Conservation (phyloP, 78 protist genomes). For the Tieghemostelium lacteum region DNA sequence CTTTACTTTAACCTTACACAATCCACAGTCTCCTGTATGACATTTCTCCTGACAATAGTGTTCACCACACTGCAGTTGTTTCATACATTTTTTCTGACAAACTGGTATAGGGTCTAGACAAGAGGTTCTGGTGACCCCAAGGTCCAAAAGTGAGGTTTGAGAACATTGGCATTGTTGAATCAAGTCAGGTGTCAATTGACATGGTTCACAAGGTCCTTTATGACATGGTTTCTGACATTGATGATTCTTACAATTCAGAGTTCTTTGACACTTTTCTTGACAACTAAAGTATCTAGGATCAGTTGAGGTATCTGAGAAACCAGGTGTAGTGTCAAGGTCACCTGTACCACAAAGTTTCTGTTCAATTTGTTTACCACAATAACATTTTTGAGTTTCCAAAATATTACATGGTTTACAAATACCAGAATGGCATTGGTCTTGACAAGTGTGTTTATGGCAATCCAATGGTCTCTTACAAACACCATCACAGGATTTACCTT, state of each 20-base stretch:
- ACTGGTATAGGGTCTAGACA: constrained; percentile 78
- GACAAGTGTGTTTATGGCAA: constrained; percentile 79
- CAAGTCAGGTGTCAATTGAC: constrained; percentile 28
- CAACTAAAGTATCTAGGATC: constrained; percentile 41
- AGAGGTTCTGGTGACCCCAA: constrained; percentile 1
- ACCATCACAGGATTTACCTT: constrained; percentile 35
- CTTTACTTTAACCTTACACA: constrained; percentile 55
- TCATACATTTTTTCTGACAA: constrained; percentile 59
- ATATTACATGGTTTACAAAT: constrained; percentile 69
- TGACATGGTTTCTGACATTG: constrained; percentile 56
- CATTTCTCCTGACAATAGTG: constrained; percentile 73
- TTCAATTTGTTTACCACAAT: constrained; percentile 55
- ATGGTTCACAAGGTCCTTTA: constrained; percentile 74
- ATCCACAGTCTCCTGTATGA: constrained; percentile 74
- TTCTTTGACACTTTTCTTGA: constrained; percentile 17
- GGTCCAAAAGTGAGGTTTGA: background rate
- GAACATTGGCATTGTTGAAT: constrained; percentile 24
- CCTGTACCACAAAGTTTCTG: constrained; percentile 63
- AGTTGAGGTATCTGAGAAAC: background rate
- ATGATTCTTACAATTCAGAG: constrained; percentile 54
- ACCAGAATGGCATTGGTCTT: constrained; percentile 66
- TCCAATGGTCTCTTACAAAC: constrained; percentile 30
- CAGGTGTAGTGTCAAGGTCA: background rate
- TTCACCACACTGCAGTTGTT: constrained; percentile 45
- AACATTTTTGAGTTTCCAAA: constrained; percentile 64